Base-by-base conservation (phyloP, 2,329 filamentous ascomycete species). In the Didymella pinodella region DNA sequence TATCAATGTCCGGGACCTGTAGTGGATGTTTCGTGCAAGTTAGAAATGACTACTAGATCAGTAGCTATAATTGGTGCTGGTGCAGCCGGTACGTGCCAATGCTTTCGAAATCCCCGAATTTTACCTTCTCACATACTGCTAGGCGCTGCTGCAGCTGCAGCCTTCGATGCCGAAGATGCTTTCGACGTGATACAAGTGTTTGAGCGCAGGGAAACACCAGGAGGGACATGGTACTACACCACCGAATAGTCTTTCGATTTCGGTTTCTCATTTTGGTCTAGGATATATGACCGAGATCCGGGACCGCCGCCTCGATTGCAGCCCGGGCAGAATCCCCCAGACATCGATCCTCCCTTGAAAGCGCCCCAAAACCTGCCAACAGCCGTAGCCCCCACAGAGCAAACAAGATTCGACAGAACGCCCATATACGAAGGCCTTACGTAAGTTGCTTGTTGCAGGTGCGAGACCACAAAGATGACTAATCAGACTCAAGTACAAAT, bases 341-440 rank as follows among this genome's bases (percentile, higher is more conserved):
- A 82, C 6, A 62, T 79, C 8, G 84, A 86, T 60, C 78, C 75
- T 22, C 80, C 81, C 0, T 47, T 85, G n/a, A 31, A 10, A 10
- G 7, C 29, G 29, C 54, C 54, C 3, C 32, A 34, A 14, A 48
- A 5, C 36, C 43, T 57, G 12, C 54, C 54, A n/a, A 48, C 48
- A 29, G 54, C 54, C 29, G 43, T 52, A 18, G 28, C 34, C 5
- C 82, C 82, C n/a, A 77, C 70, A 34, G 54, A 68, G 10, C 82
- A 82, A 55, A 77, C 84, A 43, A 71, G 83, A 43, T 86, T 77
- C 49, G 63, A 73, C 1, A 69, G 80, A 53, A 86, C 83, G 0
- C 83, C 84, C 0, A 80, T 86, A 3, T 86, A 86, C 57, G 73
- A 79, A 2, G 79, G 78, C 12, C 69, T 86, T 28, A 85, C 83